Base-by-base conservation (phyloP, 805 yeast species). In the Candida hungchunana region DNA sequence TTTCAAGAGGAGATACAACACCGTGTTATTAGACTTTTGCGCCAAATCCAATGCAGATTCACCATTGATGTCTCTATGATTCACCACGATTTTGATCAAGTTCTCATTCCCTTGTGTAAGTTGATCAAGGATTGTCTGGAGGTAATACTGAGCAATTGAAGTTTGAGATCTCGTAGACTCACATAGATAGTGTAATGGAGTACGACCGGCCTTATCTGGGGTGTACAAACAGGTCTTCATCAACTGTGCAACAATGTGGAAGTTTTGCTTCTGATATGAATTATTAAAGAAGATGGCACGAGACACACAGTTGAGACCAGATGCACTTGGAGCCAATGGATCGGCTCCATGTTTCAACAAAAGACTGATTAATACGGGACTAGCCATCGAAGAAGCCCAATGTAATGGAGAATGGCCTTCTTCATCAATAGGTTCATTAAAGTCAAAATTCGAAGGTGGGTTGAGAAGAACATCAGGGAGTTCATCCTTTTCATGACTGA, bases 11-110 rank as follows among this genome's bases (percentile, higher is more conserved):
- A 63, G 62, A 18, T 67, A 61, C 19, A 77, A 58, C 22, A 59
- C 57, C 11, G 69, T 56, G 34, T 80, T 73, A 4, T 73, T 71
- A 7, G 75, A 62, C 24, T 76, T 67, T 12, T 77, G 75, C 0
- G 95, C 88, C 29, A 90, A 64, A 50, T 87, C 95, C 32, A 88
- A 62, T 6, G 94, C 86, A 0, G 96, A 86, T 48, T 88, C 86
- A 5, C 97, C 97, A 42, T 77, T 70, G 16, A 67, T 69, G 58
- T 93, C 97, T 53, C 77, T 85, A 48, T 80, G 88, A 52, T 86
- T 83, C 19, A 82, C 54, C 26, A 82, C 64, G 44, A 79, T 73
- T 32, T 73, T 71, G 28, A 79, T 67, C 32, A 77, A 49, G 15
- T 67, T 62, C 32, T 63, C 63, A 32, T 66, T 64, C 4, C 58